phyloP scores from a whole-genome alignment of 83 land plant genomes.

The Diphasiastrum complanatum region DNA sequence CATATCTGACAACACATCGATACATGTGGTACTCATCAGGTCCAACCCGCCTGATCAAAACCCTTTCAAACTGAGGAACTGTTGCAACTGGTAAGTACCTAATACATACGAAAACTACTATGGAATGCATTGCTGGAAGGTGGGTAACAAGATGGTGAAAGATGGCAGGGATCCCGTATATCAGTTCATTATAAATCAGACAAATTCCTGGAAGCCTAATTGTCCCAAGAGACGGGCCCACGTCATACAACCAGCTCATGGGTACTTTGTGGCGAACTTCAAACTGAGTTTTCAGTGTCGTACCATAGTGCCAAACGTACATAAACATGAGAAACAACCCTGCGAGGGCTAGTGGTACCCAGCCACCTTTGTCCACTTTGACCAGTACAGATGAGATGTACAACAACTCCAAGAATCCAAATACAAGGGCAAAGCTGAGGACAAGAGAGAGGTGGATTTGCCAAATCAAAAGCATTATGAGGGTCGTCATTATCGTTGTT shows the following conservation, averaged over 20 bases:
- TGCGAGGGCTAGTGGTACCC: conserved; percentile 49
- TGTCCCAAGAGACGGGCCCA: conserved; percentile 36
- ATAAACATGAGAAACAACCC: conserved; percentile 36
- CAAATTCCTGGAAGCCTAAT: conserved; percentile 55
- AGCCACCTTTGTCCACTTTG: conserved; percentile 50
- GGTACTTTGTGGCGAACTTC: conserved; percentile 51
- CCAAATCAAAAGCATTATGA: conserved; percentile 74
- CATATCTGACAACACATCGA: conserved; percentile 41
- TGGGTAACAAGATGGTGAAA: conserved; percentile 45
- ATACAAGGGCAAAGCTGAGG: conserved; percentile 26
- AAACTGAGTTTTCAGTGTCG: conserved; percentile 25
- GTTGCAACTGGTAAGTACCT: conserved; percentile 50
- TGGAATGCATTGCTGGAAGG: conserved; percentile 59
- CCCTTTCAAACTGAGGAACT: conserved; percentile 48
- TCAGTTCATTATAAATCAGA: conserved; percentile 47
- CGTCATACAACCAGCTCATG: conserved; percentile 29
- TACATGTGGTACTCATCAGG: conserved; percentile 28
- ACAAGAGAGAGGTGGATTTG: conserved; percentile 42
- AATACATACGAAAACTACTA: conserved; percentile 49
- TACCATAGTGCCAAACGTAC: conserved; percentile 55
- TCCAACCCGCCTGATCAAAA: conserved; percentile 41
- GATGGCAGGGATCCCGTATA: conserved; percentile 54
- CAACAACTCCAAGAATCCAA: conserved; percentile 42
- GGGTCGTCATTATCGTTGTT: conserved; percentile 39
- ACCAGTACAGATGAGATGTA: conserved; percentile 46